Evolutionary conservation across 495 filamentous ascomycete species (phyloP).

Genomic region (Aspergillus conjunctus): DNA sequence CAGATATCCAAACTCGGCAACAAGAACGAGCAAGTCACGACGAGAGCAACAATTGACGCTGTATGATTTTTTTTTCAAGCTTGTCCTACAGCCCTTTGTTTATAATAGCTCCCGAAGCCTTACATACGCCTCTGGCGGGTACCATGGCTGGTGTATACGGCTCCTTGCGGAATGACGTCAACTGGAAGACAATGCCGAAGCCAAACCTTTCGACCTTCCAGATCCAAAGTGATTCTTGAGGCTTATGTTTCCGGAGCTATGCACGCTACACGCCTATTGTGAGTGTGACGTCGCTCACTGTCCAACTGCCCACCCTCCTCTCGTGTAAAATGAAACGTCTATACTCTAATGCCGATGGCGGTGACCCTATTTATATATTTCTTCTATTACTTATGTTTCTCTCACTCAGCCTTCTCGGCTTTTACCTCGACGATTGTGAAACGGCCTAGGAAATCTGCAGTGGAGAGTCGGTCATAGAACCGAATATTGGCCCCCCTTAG

Average conservation of each 20-base stretch:
- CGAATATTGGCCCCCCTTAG: background rate
- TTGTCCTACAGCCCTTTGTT: background rate
- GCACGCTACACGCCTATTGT: background rate
- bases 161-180: slow-evolving; percentile 25
- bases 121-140: slow-evolving; percentile 2
- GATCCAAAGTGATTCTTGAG: background rate
- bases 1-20: slow-evolving; percentile 98
- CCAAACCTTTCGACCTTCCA: background rate
- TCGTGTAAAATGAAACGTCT: slow-evolving; percentile 37
- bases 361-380: slow-evolving; percentile 38
- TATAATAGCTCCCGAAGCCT: background rate
- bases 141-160: background rate
- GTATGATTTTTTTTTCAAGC: slow-evolving; percentile 52
- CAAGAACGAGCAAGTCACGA: slow-evolving; percentile 95
- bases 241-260: background rate
- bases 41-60: slow-evolving; percentile 84
- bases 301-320: slow-evolving; percentile 20
- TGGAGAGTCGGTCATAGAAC: slow-evolving; percentile 4
- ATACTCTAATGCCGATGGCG: slow-evolving; percentile 31
- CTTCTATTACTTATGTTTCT: slow-evolving; percentile 34
- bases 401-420: slow-evolving; percentile 36
- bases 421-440: slow-evolving; percentile 26
- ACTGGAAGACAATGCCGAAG: slow-evolving; percentile 1
- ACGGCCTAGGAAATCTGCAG: slow-evolving; percentile 17
- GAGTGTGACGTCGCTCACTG: slow-evolving; percentile 22